Base-by-base conservation (phyloP, 768 basidiomycete species). In the Boletellus ananiceps region DNA sequence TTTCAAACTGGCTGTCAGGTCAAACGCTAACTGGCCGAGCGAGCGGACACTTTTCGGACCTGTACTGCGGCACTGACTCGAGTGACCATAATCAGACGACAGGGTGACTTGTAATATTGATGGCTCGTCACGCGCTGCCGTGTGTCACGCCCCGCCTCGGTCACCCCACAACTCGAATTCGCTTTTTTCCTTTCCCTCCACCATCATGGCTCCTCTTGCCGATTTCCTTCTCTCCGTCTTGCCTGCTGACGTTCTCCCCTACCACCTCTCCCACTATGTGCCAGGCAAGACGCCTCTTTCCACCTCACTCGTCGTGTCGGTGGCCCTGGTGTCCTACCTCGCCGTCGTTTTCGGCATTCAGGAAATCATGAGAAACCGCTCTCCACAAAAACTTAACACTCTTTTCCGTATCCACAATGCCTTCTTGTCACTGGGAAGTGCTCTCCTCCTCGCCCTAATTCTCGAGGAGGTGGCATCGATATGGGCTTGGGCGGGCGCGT, bases 341-440 rank as follows among this genome's bases (percentile, higher is more conserved):
- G 83, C 80, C 69, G 72, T 86, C 74, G 84, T 99, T 63, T 98
- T 97, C 64, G 81, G 87, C 55, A 79, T 87, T 32, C 83, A 84
- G 64, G 83, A 81, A 57, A 66, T 88, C 60, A 96, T 97, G 94
- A 88, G 79, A 76, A 80, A 79, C 65, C 76, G 77, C 42, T 72
- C 79, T 59, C 77, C 93, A 8, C 75, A 78, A 60, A 86, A 83
- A 71, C 83, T 96, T 61, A 90, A 84, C 53, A 68, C 77, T 50
- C 77, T 92, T 49, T 97, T 97, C 74, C 90, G 92, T 71, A 63
- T 79, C 35, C 96, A 99, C 74, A 99, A 99, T 68, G 73, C 92
- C 53, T 71, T 96, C 67, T 80, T 99, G 54, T 89, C 89, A 54
- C 64, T 75, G 40, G 94, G 93, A 31, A 94, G 91, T 52, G 74